Conservation (phyloP, 169 alveolate genomes). For the Plasmodium sp. region DNA sequence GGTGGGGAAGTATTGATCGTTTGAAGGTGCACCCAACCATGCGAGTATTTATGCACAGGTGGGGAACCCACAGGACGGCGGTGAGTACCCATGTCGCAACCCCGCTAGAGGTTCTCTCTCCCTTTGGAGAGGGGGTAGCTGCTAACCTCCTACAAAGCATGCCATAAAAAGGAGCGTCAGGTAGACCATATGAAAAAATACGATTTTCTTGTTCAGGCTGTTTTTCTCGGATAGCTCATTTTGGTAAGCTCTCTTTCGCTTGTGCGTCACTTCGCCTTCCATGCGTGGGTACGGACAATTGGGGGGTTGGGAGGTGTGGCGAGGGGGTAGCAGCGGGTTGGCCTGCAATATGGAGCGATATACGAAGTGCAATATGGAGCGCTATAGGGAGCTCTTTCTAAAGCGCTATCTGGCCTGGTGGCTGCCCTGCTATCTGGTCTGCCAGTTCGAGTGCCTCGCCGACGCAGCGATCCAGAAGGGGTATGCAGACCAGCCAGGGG, state of each 20-base stretch:
- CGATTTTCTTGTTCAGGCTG: conserved; percentile 9
- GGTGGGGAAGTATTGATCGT: background rate
- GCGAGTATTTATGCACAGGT: background rate
- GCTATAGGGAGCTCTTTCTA: no score
- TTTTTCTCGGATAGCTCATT: conserved; percentile 34
- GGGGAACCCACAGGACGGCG: background rate
- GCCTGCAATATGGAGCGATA: background rate
- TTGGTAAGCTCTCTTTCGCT: conserved; percentile 5
- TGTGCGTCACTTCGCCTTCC: conserved; percentile 35
- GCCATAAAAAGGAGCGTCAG: conserved; percentile 41
- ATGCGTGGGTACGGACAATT: background rate
- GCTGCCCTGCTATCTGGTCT: background rate
- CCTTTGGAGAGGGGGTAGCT: background rate
- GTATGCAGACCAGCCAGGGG: background rate
- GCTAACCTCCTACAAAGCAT: conserved; percentile 65
- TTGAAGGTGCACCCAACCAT: background rate
- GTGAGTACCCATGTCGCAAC: background rate
- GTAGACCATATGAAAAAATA: conserved; percentile 48
- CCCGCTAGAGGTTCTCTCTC: background rate
- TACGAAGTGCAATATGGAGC: background rate
- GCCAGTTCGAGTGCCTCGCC: background rate
- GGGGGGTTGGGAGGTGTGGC: background rate
- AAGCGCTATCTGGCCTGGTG: background rate
- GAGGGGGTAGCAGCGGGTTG: background rate
- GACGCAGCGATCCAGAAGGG: background rate